phyloP scores from a whole-genome alignment of 1,284 basidiomycete species.

The Sphaerobolus stellatus region DNA sequence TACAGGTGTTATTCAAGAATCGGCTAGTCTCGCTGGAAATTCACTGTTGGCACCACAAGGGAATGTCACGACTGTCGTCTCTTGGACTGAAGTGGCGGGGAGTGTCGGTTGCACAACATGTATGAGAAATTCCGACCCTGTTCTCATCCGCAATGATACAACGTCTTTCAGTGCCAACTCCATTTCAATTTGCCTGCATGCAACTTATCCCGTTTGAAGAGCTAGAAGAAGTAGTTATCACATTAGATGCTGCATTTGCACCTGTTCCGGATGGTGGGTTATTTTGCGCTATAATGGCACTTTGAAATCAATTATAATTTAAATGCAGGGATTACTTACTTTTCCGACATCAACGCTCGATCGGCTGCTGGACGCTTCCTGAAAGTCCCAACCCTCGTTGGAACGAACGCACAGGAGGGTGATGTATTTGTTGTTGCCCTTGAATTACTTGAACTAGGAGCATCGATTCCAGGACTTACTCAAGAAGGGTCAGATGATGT shows the following conservation, averaged over 20 bases:
- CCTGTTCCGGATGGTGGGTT: slow-evolving; percentile 4
- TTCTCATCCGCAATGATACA: not conserved
- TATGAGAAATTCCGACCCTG: not conserved
- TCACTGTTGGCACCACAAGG: slow-evolving; percentile 1
- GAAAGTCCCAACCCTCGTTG: slow-evolving; percentile 5
- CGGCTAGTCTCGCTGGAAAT: slow-evolving; percentile 4
- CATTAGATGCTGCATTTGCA: not conserved
- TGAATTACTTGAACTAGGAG: not conserved
- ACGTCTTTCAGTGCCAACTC: not conserved
- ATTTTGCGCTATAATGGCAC: not conserved
- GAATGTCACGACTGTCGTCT: not conserved
- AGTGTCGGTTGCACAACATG: slow-evolving; percentile 3
- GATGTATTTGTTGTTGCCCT: slow-evolving; percentile 10
- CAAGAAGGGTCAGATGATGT: not conserved
- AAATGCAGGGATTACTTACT: slow-evolving; percentile 6
- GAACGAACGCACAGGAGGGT: slow-evolving; percentile 8
- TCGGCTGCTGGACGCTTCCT: slow-evolving; percentile 8
- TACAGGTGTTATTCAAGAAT: slow-evolving; percentile 8
- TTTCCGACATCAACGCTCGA: slow-evolving; percentile 6
- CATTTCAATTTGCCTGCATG: slow-evolving; percentile 7
- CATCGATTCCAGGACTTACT: slow-evolving; percentile 1
- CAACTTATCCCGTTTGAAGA: not conserved
- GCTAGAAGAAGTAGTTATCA: slow-evolving; percentile 2
- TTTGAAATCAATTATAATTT: not conserved
- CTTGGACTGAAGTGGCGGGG: slow-evolving; percentile 8